Evolutionary conservation across 2,329 filamentous ascomycete genomes (phyloP), one percentile per base, ranked within the genome.

Genomic region (Pseudocercospora ulei): DNA sequence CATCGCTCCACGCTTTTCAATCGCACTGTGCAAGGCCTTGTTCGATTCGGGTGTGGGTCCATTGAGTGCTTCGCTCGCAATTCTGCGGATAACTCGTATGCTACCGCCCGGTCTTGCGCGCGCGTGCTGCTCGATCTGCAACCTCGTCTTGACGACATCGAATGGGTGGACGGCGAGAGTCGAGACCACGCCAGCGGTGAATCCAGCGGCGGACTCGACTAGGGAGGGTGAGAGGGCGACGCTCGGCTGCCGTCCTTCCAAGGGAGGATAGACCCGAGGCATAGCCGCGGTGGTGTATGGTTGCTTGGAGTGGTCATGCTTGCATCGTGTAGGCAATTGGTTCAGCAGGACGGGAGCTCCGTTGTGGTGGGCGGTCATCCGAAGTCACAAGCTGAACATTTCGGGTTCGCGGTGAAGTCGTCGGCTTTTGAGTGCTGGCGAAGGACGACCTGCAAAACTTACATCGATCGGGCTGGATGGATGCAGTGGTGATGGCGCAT

Each of bases 81-180:
- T 58, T 9, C 43, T 41, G 8, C 49, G 47, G 12, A 58, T 52
- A 22, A 56, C 48, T 16, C 52, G 44, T 39, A 42, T 45, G 29
- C 49, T 56, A 27, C 44, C 49, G 24, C 56, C 55, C 4, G 48
- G 43, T 22, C 50, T 38, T n/a, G 43, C 41, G 11, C 40, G 39
- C 3, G 44, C 39, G 28, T 48, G 44, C 22, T 51, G 46, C 40
- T 57, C 49, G 40, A 59, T 56, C 67, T 98, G 90, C 59, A 98
- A 77, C 48, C 90, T 81, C 45, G 88, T 96, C 71, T 98, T 98
- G 60, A 96, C 78, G 48, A 98, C 78, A 65, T 98, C 90, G 44
- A 98, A 76, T 19, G 90, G 90, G 60, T 96, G 88, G 36, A 90
- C 81, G 40, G 78, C 79, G 33, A 96, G 71, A 14, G 90, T 96